phyloP scores from a whole-genome alignment of 1,284 basidiomycete species.

The Earliella scabrosa region DNA sequence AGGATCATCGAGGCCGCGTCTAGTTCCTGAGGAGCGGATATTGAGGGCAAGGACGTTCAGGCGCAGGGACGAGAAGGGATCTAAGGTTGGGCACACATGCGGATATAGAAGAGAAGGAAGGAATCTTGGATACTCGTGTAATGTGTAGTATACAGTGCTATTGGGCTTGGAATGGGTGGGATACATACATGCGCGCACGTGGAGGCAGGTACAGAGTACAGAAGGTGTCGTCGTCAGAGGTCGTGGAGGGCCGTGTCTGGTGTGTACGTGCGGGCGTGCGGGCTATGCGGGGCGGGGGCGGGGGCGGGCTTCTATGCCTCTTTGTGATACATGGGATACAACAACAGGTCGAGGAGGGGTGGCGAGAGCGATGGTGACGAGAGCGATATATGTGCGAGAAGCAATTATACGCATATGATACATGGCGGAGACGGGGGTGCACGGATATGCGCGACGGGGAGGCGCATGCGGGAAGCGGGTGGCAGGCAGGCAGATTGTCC shows the following conservation, averaged over 20 bases:
- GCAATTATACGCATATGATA: conserved; percentile 8
- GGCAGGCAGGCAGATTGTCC: background rate
- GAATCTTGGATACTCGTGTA: background rate
- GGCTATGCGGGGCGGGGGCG: background rate
- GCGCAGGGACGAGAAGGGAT: background rate
- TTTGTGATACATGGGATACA: conserved; percentile 7
- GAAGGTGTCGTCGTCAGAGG: background rate
- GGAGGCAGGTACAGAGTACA: background rate
- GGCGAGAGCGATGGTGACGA: background rate
- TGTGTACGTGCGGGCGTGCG: too few species aligned
- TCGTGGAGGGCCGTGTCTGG: background rate
- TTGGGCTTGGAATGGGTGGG: background rate
- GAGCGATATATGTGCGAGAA: too few species aligned
- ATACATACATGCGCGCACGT: conserved; percentile 6
- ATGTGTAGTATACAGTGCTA: conserved; percentile 24
- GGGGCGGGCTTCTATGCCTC: background rate
- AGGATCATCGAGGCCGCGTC: conserved; percentile 18
- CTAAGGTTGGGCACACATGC: background rate
- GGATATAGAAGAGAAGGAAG: background rate
- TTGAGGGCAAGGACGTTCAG: too few species aligned
- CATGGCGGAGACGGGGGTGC: conserved; percentile 2
- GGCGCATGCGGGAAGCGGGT: background rate
- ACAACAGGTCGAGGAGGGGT: background rate
- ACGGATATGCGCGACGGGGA: background rate
- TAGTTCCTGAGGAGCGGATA: background rate